Base-by-base conservation (phyloP, 495 filamentous ascomycete species). In the Hyaloscypha bicolor region DNA sequence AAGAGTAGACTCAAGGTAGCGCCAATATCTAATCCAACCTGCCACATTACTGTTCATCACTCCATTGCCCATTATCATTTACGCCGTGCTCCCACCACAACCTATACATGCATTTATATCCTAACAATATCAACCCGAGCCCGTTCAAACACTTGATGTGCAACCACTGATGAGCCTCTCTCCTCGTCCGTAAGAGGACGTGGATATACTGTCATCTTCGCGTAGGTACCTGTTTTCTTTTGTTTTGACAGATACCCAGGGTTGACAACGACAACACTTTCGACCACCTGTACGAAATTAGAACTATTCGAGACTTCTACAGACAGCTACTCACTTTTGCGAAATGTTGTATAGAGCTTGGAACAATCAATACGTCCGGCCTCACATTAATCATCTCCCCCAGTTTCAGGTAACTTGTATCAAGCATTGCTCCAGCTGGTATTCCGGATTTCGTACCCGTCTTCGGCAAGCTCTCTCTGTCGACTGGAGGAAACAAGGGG, bases 221-320 rank as follows among this genome's bases (percentile, higher is more conserved):
- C 90, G 73, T 90, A 97, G 3, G 91, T 93, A 5, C 93, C 93
- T 1, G 93, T 81, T 0, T 85, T 92, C 71, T 86, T 87, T 65
- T 89, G 84, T 72, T 96, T 96, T 29, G 91, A 93, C n/a, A 96
- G 77, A 55, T 86, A 90, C 2, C 93, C 93, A 0, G 93, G 93
- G 78, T 97, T 97, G 75, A 97, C 88, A 8, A 92, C 89, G 0
- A 95, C 78, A 3, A 96, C 92, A 68, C 87, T 90, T 69, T 97
- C 90, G 9, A 97, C 87, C 9, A 96, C 92, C 72, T 74, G 32
- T 45, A 39, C 4, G 14, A 59, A 19, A 63, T 6, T 53, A 35
- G 12, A 5, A 19, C 12, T n/a, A 55, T 29, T 29, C 22, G 9
- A 30, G 9, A n/a, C 11, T 19, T 33, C 9, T 63, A 53, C 65